Percentiles rank a stretch among this genome's conserved stretches.
phyloP scores from a whole-genome alignment of 1,139 yeast species.

The Blastobotrys capitulatus region DNA sequence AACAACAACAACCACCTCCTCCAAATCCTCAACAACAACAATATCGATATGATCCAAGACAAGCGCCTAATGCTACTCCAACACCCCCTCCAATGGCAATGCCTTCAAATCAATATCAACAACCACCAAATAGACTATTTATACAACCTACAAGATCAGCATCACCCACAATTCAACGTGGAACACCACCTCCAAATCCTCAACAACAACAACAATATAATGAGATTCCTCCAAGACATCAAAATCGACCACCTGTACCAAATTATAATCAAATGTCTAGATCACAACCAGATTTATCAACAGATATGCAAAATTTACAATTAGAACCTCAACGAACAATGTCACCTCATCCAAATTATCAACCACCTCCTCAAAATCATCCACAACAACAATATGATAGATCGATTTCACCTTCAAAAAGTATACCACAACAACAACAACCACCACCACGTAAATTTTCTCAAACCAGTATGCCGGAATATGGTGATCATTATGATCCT shows the following conservation, averaged over 20 bases:
- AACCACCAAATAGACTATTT: background rate
- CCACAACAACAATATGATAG: background rate
- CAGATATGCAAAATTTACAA: background rate
- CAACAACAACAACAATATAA: background rate
- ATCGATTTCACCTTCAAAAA: background rate
- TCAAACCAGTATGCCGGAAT: background rate
- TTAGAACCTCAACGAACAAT: background rate
- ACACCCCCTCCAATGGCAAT: background rate
- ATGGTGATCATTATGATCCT: constrained; percentile 9
- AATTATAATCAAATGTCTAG: background rate
- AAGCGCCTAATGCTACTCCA: background rate
- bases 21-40: background rate
- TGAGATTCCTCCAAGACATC: background rate
- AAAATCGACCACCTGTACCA: background rate
- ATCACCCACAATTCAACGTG: background rate
- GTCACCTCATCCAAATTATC: background rate
- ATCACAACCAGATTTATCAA: background rate
- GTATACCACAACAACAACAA: background rate
- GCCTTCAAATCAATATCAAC: background rate
- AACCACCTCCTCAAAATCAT: too few species aligned
- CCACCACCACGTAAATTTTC: background rate
- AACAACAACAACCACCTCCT: background rate
- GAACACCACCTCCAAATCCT: background rate
- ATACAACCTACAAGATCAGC: background rate
- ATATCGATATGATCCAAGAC: too few species aligned